phyloP scores from a whole-genome alignment of 2,329 filamentous ascomycete species.

The Didymella exigua region DNA sequence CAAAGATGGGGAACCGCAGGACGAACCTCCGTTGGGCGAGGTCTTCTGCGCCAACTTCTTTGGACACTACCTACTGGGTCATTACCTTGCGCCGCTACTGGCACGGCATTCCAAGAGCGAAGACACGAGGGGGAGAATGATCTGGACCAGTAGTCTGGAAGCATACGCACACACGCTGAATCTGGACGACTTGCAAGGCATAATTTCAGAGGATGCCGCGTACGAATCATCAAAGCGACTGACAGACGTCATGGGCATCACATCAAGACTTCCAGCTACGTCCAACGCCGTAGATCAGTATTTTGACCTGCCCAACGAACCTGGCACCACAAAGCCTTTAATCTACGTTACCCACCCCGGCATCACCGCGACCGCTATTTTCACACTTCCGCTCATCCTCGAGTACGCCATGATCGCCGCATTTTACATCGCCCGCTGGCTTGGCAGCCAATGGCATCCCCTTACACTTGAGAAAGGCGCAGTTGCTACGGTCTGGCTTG shows the following conservation, averaged over 20 bases:
- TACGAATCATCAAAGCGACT: constrained; percentile 91
- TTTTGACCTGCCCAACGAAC: constrained; percentile 20
- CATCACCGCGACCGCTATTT: constrained; percentile 79
- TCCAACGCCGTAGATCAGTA: constrained; percentile 51
- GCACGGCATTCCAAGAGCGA: constrained; percentile 51
- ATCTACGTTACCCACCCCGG: constrained; percentile 87
- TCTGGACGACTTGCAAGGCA: constrained; percentile 75
- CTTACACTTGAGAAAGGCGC: constrained; percentile 78
- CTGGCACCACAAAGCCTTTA: constrained; percentile 54
- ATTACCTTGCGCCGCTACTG: constrained; percentile 78
- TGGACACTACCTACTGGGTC: constrained; percentile 88
- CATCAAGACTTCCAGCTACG: constrained; percentile 69
- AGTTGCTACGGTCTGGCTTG: constrained; percentile 76
- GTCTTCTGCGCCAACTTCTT: constrained; percentile 94
- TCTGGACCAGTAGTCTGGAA: constrained; percentile 89
- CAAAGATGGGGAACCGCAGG: constrained; percentile 23
- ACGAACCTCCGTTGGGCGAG: constrained; percentile 71
- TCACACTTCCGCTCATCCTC: constrained; percentile 74
- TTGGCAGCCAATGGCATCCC: constrained; percentile 89
- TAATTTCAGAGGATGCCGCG: constrained; percentile 66
- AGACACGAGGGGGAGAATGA: constrained; percentile 65
- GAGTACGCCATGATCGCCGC: constrained; percentile 70
- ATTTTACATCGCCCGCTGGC: constrained; percentile 73
- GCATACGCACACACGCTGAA: constrained; percentile 64
- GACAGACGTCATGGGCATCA: constrained; percentile 82